Conservation (phyloP, 2,329 filamentous ascomycete species). For the Coniochaeta ligniaria region DNA sequence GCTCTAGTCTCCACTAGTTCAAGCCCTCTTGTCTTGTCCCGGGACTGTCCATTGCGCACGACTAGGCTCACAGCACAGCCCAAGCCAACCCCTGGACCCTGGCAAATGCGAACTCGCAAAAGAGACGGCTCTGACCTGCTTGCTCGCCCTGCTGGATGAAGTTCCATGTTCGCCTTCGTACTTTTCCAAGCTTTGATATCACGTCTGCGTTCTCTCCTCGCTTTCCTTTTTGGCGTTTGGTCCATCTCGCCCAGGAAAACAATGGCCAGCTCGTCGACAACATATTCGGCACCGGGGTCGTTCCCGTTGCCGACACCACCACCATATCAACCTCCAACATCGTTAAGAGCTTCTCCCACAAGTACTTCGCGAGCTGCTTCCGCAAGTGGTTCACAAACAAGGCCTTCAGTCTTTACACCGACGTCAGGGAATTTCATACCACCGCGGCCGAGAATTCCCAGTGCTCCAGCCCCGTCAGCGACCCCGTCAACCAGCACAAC, state of each 20-base stretch:
- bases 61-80: neutral
- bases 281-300: neutral
- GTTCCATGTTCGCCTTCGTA: neutral
- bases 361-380: neutral
- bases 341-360: neutral
- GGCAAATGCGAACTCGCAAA: neutral
- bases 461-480: neutral
- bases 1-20: neutral
- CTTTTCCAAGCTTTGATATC: neutral
- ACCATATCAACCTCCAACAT: neutral
- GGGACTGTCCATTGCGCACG: neutral
- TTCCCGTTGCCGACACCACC: neutral
- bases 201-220: neutral
- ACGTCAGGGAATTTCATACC: neutral
- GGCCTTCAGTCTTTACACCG: neutral
- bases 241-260: neutral
- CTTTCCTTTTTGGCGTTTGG: neutral
- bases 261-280: neutral
- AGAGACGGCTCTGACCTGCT: neutral
- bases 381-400: neutral
- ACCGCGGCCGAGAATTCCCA: neutral
- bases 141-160: neutral
- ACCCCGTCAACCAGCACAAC: neutral
- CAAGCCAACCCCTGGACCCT: neutral
- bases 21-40: neutral